Conservation (phyloP, 1,284 basidiomycete species). For the Moniliophthora roreri region DNA sequence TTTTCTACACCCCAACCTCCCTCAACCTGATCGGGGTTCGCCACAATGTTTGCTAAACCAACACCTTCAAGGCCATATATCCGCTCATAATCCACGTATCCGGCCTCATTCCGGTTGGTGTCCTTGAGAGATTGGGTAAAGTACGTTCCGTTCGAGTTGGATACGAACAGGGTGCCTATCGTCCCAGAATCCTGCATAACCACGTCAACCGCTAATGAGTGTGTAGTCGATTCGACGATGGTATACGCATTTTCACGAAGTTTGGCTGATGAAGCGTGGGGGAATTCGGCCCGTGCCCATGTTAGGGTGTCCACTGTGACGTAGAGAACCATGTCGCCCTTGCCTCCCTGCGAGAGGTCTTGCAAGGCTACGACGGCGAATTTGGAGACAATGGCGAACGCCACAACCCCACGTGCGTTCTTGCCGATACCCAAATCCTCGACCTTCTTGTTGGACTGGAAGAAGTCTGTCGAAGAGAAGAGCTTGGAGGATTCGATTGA, state of each 20-base stretch:
- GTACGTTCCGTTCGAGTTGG: conserved; percentile 92
- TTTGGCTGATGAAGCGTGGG: conserved; percentile 77
- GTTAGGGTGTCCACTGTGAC: conserved; percentile 78
- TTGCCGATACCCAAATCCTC: conserved; percentile 86
- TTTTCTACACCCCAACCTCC: conserved; percentile 57
- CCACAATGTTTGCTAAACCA: conserved; percentile 86
- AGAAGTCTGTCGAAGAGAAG: conserved; percentile 84
- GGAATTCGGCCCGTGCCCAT: conserved; percentile 86
- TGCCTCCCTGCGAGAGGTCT: conserved; percentile 49
- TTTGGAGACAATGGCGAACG: conserved; percentile 88
- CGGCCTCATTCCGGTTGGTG: conserved; percentile 86
- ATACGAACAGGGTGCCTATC: conserved; percentile 92
- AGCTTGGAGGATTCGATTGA: conserved; percentile 63
- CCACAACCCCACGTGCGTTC: conserved; percentile 82
- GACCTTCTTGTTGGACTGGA: conserved; percentile 56
- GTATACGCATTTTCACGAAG: conserved; percentile 93
- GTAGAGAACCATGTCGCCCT: conserved; percentile 80
- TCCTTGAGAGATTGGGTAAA: conserved; percentile 91
- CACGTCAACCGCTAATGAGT: conserved; percentile 94
- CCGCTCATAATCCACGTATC: conserved; percentile 93
- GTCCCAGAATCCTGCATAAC: conserved; percentile 71
- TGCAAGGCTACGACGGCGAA: conserved; percentile 88
- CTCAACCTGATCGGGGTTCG: conserved; percentile 82
- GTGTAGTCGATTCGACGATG: conserved; percentile 89
- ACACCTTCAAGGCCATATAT: conserved; percentile 93